These are phyloP conservation scores for Crithidia bombi DNA, from an alignment of 208 protist genomes.

Conservation along the genomic window DNA sequence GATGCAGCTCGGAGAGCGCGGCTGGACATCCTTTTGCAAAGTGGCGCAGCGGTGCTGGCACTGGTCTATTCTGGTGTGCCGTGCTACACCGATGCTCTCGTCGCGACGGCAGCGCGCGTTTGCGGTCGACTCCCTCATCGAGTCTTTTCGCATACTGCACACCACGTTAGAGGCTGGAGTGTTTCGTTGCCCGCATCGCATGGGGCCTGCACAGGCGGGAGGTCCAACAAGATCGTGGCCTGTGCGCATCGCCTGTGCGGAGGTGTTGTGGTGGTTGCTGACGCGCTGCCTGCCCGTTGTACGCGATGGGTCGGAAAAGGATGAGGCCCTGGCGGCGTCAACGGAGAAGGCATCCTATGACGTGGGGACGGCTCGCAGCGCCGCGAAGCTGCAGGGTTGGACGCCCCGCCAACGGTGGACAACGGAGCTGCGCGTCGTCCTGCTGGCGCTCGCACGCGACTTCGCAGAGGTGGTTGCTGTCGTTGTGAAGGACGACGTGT, in stretches of 20 bases:
- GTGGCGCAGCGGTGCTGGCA: slow-evolving; percentile 24
- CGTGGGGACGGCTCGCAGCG: too few relatives aligned
- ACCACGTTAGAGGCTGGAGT: too few relatives aligned
- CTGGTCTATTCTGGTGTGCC: slow-evolving; percentile 27
- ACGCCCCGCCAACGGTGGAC: too few relatives aligned
- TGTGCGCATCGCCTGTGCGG: background rate
- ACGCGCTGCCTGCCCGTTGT: slow-evolving; percentile 6
- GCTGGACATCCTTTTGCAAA: background rate
- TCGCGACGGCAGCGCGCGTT: slow-evolving; percentile 1
- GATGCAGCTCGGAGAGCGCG: background rate
- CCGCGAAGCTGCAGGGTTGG: too few relatives aligned
- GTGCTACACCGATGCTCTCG: slow-evolving; percentile 14
- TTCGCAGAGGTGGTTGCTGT: background rate
- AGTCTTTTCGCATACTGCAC: slow-evolving; percentile 6
- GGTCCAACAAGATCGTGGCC: background rate
- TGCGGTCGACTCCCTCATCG: slow-evolving; percentile 6
- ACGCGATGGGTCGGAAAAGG: background rate
- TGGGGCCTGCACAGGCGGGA: too few relatives aligned
- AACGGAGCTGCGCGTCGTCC: background rate
- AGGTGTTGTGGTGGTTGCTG: slow-evolving; percentile 19
- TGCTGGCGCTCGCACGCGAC: background rate
- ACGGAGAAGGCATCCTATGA: background rate
- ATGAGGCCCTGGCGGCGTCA: too few relatives aligned
- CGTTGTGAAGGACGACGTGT: background rate
- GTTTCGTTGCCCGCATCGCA: too few relatives aligned